Evolutionary conservation across 169 alveolate species (phyloP), one percentile per base, ranked within the genome.

Genomic region (Pseudocohnilembus persalinus): DNA sequence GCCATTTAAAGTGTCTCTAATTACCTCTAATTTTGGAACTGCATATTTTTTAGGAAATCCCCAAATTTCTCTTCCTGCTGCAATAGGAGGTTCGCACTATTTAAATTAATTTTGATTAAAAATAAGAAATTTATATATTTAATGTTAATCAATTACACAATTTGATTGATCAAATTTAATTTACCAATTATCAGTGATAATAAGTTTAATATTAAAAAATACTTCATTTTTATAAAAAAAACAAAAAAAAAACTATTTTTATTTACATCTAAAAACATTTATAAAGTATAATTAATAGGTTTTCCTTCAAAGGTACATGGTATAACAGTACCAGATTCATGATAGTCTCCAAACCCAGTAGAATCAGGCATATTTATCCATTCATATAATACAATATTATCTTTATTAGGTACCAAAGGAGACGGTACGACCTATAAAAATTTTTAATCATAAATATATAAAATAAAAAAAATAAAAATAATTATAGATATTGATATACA

Each of bases 331-430:
- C 82, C 82, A 33, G 82, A 33, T 33, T 77, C 82, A 15, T 64
- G 33, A 33, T 77, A 77, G 0, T 33, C 28, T 33, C 82, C 82
- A 31, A 77, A 77, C 0, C 82, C 82, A 1, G 74, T 77, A 25
- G 82, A 77, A 68, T 77, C 82, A 32, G 82, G 82, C 82, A 77
- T 77, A 25, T 77, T 77, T 33, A 77, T 77, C 82, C 82, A 77
- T 25, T 77, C 82, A 33, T 77, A 77, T 16, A 77, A 68, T 31
- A 77, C 82, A 26, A 77, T 68, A 11, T 20, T 20, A 20, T 77
- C 63, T n/a, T 68, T 77, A 28, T 77, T 63, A 24, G 82, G 82
- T 16, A 32, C 82, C 0, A 77, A 33, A 32, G 82, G 82, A 77
- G 30, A 77, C 24, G 82, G 82, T 1, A 77, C 72, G 27, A 77